phyloP scores from a whole-genome alignment of 768 basidiomycete genomes.

The Leccinum ochraceum region DNA sequence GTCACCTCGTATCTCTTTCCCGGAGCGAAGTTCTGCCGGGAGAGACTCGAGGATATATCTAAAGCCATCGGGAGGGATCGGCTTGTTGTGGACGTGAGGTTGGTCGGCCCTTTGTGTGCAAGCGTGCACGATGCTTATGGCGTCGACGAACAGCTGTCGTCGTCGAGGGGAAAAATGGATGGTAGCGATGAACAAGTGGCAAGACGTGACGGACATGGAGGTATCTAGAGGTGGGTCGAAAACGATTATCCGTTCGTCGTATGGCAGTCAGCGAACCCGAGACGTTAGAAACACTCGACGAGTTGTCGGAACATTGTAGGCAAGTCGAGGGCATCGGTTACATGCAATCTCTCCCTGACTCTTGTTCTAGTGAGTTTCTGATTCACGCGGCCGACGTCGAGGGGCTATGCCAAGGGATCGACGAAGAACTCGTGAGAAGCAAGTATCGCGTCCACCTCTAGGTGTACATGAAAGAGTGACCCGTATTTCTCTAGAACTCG shows the following conservation, averaged over 20 bases:
- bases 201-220: constrained; percentile 92
- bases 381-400: constrained; percentile 99
- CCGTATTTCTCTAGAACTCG: constrained; percentile 57
- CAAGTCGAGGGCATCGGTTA: constrained; percentile 26
- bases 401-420: constrained; percentile 95
- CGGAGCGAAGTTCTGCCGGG: constrained; percentile 70
- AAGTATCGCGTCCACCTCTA: constrained; percentile 27
- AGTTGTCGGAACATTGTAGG: constrained; percentile 84
- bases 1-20: constrained; percentile 98
- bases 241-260: neutral
- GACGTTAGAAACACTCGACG: constrained; percentile 69
- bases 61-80: constrained; percentile 74
- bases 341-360: constrained; percentile 14
- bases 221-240: constrained; percentile 67
- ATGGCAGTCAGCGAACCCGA: constrained; percentile 1
- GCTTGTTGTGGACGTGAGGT: constrained; percentile 96
- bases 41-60: constrained; percentile 65
- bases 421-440: constrained; percentile 84
- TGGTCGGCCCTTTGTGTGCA: constrained; percentile 14
- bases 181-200: constrained; percentile 99
- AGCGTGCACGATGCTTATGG: neutral
- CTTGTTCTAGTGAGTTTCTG: constrained; percentile 75
- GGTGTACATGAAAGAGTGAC: constrained; percentile 12
- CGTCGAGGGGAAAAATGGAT: constrained; percentile 77
- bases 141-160: constrained; percentile 65